A percentile compares a stretch with the other conserved stretches of the same genome.
Conservation (phyloP, 2,329 filamentous ascomycete species). For the Penicillium decumbens region DNA sequence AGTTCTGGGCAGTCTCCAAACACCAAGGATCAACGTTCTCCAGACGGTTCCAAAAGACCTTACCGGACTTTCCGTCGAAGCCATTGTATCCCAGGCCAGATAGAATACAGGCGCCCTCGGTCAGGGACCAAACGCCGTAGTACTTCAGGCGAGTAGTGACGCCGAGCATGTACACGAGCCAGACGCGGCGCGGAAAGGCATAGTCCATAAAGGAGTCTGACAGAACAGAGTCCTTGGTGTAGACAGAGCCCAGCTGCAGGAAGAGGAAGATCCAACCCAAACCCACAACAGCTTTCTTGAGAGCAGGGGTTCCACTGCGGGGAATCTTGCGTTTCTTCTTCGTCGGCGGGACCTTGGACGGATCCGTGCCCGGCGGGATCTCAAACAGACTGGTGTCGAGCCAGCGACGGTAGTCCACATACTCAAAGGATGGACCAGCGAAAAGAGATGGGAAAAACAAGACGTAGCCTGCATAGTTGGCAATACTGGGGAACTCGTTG, state of each 20-base stretch:
- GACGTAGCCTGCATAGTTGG: conserved; percentile 86
- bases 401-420: conserved; percentile 85
- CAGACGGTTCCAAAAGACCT: conserved; percentile 82
- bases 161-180: conserved; percentile 76
- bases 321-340: conserved; percentile 90
- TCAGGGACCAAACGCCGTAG: conserved; percentile 91
- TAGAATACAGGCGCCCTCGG: conserved; percentile 91
- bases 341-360: conserved; percentile 76
- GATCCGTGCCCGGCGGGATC: conserved; percentile 72
- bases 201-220: conserved; percentile 63
- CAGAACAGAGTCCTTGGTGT: conserved; percentile 60
- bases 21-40: conserved; percentile 83
- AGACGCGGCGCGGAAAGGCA: conserved; percentile 67
- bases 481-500: conserved; percentile 63
- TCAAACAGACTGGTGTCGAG: conserved; percentile 95
- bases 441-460: conserved; percentile 92
- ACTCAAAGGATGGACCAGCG: conserved; percentile 90
- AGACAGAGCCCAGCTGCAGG: conserved; percentile 65
- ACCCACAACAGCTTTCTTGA: conserved; percentile 68
- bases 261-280: conserved; percentile 76
- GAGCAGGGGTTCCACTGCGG: conserved; percentile 78
- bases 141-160: conserved; percentile 84
- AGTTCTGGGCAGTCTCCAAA: conserved; percentile 88
- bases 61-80: conserved; percentile 76
- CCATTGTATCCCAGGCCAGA: conserved; percentile 93